Evolutionary conservation across 2,329 filamentous ascomycete genomes (phyloP).

Genomic region (Lecanicillium sp.): DNA sequence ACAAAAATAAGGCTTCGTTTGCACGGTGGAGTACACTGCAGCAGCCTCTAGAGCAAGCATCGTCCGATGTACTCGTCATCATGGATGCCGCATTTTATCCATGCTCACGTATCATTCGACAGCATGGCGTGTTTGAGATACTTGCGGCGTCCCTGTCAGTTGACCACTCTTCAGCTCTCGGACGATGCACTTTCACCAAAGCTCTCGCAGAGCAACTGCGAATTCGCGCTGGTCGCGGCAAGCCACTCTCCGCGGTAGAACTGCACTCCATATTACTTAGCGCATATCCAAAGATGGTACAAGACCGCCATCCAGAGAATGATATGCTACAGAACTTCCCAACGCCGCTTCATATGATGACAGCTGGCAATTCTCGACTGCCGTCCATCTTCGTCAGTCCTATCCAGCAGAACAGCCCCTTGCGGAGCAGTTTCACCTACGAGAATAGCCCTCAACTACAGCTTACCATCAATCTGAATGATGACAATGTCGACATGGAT

Average conservation of each 20-base stretch:
- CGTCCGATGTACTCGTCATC: slow-evolving; percentile 47
- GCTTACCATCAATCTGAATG: slow-evolving; percentile 41
- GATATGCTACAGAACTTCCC: slow-evolving; percentile 42
- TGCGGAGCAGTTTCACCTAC: slow-evolving; percentile 29
- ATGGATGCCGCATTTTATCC: slow-evolving; percentile 54
- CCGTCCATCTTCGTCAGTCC: slow-evolving; percentile 50
- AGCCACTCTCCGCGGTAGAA: slow-evolving; percentile 42
- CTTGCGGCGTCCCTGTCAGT: slow-evolving; percentile 48
- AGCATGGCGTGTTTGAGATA: slow-evolving; percentile 47
- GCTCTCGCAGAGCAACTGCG: slow-evolving; percentile 42
- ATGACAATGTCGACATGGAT: slow-evolving; percentile 44
- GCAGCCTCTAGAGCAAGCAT: slow-evolving; percentile 47
- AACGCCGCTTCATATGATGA: slow-evolving; percentile 48
- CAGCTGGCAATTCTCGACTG: slow-evolving; percentile 43
- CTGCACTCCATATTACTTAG: slow-evolving; percentile 47
- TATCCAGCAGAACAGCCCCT: slow-evolving; percentile 32
- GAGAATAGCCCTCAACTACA: slow-evolving; percentile 41
- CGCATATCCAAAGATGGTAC: slow-evolving; percentile 42
- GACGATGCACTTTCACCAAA: slow-evolving; percentile 44
- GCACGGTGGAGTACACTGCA: slow-evolving; percentile 51
- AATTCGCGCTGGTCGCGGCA: slow-evolving; percentile 35
- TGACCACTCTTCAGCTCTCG: slow-evolving; percentile 39
- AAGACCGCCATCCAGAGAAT: slow-evolving; percentile 39
- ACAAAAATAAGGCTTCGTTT: slow-evolving; percentile 34
- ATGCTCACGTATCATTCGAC: slow-evolving; percentile 42